Evolutionary conservation across 2,329 filamentous ascomycete species (phyloP), one percentile per base, ranked within the genome.

Genomic region (Pseudogymnoascus verrucosus): DNA sequence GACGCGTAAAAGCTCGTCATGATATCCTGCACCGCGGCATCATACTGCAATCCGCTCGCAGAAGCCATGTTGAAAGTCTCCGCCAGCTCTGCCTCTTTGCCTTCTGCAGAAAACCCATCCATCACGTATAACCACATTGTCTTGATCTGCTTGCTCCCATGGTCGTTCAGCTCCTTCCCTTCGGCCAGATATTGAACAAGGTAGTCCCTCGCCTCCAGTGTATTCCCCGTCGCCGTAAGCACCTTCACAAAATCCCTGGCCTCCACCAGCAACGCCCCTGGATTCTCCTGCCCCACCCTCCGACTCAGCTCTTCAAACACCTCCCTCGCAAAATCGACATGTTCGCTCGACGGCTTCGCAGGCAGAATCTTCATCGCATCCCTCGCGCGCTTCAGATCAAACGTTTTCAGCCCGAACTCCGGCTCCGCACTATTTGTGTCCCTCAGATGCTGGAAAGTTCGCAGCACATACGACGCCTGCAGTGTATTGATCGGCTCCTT

Each of bases 1-100:
- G 78, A 73, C 1, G 87, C 83, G 69, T 87, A 91, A 68, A 88
- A 89, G 0, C 74, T 74, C 2, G 87, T 81, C 72, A 95, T 78
- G 36, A 82, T 73, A 64, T 79, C 73, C 68, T 87, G 81, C 61
- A 85, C 72, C 3, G 71, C 68, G 2, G 76, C 72, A 63, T 78
- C 76, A 66, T 79, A 82, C 12, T 76, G 72, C 6, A 83, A 64
- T 0, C 78, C 79, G 4, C 79, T 73, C 10, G 77, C 74, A 62
- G 82, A 76, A 42, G 87, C 78, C 54, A 84, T 78, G 7, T 80
- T 73, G 1, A 84, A 75, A 2, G 86, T 78, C n/a, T 80, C 74
- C 42, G 85, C 68, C 64, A 91, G 77, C 72, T 86, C 82, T 63
- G 78, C 67, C 67, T 87, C 80, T 60, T 82, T 80, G 40, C 81